Base-by-base conservation (phyloP, 495 filamentous ascomycete genomes). In the Trypethelium eluteriae region DNA sequence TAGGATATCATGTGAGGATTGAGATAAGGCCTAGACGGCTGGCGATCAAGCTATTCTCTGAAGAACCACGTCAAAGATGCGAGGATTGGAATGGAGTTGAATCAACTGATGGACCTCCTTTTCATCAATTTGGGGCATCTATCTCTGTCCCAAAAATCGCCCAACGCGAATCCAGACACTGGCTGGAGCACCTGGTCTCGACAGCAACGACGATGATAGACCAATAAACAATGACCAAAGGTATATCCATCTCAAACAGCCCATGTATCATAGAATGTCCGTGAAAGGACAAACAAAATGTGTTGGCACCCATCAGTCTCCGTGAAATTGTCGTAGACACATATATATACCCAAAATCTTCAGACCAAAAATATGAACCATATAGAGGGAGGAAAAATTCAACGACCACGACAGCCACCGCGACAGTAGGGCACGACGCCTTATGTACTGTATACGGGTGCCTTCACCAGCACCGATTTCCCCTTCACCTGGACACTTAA, bases 401-500 rank as follows among this genome's bases (percentile, higher is more conserved):
- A 25, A 46, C 14, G 41, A 46, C 14, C 9, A 7, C 41, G 41
- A 25, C 25, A 25, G 25, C 25, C 25, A 25, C 25, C 25, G 25
- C 25, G 25, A 25, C 25, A 25, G 25, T 25, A 25, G 0, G 41
- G 41, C 41, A 14, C 7, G 41, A 34, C 38, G 14, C 14, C 44
- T 38, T 56, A 63, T 47, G 61, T 35, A 67, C 44, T 49, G 53
- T 68, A 98, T n/a, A 97, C 90, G 16, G 95, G 92, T 47, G 94
- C 89, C 79, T 96, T 96, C 25, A 88, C 81, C 72, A 98, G 77
- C 64, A 96, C 88, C 74, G 88, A 91, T 70, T 89, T 81, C 2
- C 90, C 89, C 66, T 92, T 81, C 6, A 98, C 91, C 76, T 96
- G 91, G 9, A 96, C 88, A 0, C 85, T 87, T 57, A 97, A 79